Conservation (phyloP, 1,139 yeast species). For the Pichia sp. region DNA sequence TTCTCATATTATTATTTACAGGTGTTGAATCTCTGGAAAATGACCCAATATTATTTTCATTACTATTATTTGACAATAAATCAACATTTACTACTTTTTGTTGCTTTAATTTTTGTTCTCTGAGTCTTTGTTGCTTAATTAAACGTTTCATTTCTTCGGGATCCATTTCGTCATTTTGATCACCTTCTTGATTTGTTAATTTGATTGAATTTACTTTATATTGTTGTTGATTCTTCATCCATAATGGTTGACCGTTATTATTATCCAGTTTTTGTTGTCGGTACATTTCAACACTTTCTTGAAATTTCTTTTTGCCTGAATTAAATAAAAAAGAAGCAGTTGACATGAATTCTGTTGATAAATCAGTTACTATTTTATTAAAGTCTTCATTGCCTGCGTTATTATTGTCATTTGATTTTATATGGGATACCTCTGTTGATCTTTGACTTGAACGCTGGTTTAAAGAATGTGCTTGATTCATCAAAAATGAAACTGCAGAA, state of each 20-base stretch:
- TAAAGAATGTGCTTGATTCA: slow-evolving; percentile 48
- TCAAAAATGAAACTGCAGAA: slow-evolving; percentile 60
- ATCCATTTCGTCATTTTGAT: slow-evolving; percentile 38
- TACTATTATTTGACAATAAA: not conserved
- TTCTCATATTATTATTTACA: not conserved
- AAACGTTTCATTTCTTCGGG: slow-evolving; percentile 37
- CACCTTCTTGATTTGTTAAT: slow-evolving; percentile 25
- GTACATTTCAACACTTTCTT: slow-evolving; percentile 60
- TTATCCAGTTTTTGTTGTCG: slow-evolving; percentile 33
- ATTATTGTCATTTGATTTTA: not conserved
- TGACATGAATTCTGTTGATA: slow-evolving; percentile 56
- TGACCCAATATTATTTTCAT: not conserved
- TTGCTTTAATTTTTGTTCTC: slow-evolving; percentile 28
- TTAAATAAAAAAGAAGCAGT: slow-evolving; percentile 58
- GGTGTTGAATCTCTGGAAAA: not conserved
- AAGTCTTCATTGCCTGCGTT: slow-evolving; percentile 28
- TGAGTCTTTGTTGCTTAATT: slow-evolving; percentile 36
- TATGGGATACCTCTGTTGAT: not conserved
- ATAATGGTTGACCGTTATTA: slow-evolving; percentile 56
- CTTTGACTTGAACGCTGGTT: slow-evolving; percentile 24
- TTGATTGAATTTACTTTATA: slow-evolving; percentile 39
- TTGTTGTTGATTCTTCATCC: slow-evolving; percentile 63
- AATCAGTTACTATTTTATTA: slow-evolving; percentile 46
- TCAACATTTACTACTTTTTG: not conserved
- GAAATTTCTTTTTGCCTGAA: slow-evolving; percentile 55